phyloP scores from a whole-genome alignment of 75 land plant genomes.

The Cunninghamia lanceolata region DNA sequence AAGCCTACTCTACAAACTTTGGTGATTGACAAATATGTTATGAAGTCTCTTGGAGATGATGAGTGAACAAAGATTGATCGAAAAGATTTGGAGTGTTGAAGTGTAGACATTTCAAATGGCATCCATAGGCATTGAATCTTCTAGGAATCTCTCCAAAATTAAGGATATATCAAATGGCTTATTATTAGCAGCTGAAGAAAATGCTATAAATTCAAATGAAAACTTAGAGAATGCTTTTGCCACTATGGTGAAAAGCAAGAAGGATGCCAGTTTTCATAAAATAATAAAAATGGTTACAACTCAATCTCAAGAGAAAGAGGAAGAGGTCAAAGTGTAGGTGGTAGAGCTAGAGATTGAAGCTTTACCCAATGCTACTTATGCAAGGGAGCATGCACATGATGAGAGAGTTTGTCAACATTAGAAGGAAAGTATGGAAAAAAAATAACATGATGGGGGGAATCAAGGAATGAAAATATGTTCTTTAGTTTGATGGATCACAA shows the following conservation, averaged over 20 bases:
- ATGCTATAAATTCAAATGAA: neutral
- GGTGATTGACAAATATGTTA: neutral
- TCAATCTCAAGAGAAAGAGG: neutral
- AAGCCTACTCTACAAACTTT: no score
- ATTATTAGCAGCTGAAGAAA: neutral
- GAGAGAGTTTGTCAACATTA: neutral
- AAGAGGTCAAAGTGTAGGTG: neutral
- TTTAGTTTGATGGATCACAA: neutral
- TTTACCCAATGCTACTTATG: neutral
- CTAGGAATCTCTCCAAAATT: neutral
- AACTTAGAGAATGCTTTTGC: neutral
- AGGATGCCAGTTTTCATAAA: neutral
- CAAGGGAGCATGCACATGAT: neutral
- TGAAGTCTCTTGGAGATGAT: neutral
- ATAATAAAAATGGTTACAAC: no score
- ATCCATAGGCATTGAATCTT: neutral
- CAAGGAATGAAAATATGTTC: neutral
- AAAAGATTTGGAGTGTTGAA: neutral
- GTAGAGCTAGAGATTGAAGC: neutral
- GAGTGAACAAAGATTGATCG: neutral
- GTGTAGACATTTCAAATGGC: neutral
- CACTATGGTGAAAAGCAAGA: neutral
- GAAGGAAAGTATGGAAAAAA: neutral
- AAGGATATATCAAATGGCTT: neutral
- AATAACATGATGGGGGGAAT: neutral